Conservation (phyloP, 768 basidiomycete genomes). For the Candolleomyces eurysporus region DNA sequence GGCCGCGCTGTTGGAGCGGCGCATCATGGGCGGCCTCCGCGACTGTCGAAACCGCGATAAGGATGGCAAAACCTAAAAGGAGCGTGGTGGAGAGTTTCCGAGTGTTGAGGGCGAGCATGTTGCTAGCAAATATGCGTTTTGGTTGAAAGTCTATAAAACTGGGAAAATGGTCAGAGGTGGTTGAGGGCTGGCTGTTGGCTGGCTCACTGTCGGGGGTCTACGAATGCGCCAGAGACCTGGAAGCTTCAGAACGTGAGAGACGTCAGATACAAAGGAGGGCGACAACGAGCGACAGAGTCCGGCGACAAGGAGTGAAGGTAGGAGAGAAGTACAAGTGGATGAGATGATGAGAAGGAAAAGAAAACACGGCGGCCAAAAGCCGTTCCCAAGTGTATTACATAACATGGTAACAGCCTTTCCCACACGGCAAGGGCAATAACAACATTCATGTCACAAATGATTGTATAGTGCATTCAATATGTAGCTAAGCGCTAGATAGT, state of each 20-base stretch:
- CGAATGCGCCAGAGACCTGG: background rate
- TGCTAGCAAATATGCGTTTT: background rate
- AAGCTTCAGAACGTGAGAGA: background rate
- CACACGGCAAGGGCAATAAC: too few relatives aligned
- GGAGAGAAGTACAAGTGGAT: background rate
- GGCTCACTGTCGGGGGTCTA: background rate
- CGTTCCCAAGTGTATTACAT: background rate
- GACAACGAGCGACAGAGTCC: background rate
- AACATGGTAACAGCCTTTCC: background rate
- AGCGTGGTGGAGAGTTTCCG: slow-evolving; percentile 38
- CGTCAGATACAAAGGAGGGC: background rate
- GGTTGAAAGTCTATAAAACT: background rate
- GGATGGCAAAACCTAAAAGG: slow-evolving; percentile 58
- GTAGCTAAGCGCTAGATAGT: too few relatives aligned
- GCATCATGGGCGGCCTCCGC: slow-evolving; percentile 43
- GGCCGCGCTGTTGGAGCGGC: slow-evolving; percentile 48
- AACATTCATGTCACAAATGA: too few relatives aligned
- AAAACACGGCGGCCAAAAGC: background rate
- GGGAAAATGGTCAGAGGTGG: background rate
- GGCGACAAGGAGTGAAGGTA: background rate
- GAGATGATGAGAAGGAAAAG: background rate
- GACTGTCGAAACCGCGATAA: slow-evolving; percentile 46
- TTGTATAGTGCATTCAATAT: too few relatives aligned
- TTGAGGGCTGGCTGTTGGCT: background rate
- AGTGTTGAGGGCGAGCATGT: slow-evolving; percentile 6